A percentile compares a stretch with the other conserved stretches of the same genome.
phyloP scores from a whole-genome alignment of 2,329 filamentous ascomycete species.

The Verticillium dahliae region DNA sequence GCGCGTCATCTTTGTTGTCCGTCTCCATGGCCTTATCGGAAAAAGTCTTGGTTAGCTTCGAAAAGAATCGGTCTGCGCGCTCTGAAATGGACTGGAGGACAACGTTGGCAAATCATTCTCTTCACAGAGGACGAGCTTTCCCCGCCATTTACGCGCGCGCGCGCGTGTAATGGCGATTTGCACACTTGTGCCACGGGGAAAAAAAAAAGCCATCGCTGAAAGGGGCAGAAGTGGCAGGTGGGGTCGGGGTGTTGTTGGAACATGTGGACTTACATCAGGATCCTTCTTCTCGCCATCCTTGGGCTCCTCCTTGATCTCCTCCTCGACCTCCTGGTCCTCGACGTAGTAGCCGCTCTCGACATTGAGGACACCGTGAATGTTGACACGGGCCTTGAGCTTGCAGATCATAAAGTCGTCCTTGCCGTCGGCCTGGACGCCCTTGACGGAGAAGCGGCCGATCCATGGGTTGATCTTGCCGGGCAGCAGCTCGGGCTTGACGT shows the following conservation, averaged over 20 bases:
- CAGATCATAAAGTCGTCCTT: conserved; percentile 99
- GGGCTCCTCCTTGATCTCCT: conserved; percentile 70
- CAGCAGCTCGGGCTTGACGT: conserved; percentile 77
- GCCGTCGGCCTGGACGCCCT: conserved; percentile 88
- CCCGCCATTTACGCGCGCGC: neutral
- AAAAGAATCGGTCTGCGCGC: conserved; percentile 3
- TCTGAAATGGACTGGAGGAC: conserved; percentile 1
- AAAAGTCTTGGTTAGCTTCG: conserved; percentile 18
- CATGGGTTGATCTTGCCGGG: conserved; percentile 89
- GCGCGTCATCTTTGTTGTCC: conserved; percentile 59
- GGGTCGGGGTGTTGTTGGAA: too few species aligned
- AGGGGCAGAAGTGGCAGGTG: neutral
- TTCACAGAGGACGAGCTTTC: neutral
- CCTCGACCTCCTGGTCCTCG: conserved; percentile 95
- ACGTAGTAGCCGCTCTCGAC: conserved; percentile 97
- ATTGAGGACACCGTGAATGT: conserved; percentile 93
- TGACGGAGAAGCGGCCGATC: conserved; percentile 97
- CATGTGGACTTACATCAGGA: conserved; percentile 58
- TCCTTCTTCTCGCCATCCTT: conserved; percentile 52
- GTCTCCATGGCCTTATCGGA: conserved; percentile 72
- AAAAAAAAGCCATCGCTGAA: neutral
- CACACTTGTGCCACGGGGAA: neutral
- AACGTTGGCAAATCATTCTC: conserved; percentile 1
- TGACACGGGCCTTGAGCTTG: conserved; percentile 96
- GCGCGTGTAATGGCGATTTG: neutral